phyloP scores from a whole-genome alignment of 2,329 filamentous ascomycete species.

The Aspergillus sp. region DNA sequence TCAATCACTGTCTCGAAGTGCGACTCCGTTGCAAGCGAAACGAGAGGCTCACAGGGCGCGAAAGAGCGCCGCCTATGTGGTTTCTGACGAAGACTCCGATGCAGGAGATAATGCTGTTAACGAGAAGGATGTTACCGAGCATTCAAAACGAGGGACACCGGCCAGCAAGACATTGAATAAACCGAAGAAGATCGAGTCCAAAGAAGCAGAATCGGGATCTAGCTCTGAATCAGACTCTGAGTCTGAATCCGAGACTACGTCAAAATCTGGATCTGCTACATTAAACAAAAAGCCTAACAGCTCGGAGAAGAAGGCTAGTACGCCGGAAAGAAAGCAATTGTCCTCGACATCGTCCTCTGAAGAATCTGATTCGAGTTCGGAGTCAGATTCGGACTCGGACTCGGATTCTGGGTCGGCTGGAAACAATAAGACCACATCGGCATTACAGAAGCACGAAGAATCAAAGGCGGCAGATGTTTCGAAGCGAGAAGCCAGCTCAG shows the following conservation, averaged over 20 bases:
- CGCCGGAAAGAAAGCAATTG: not conserved
- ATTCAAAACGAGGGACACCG: not conserved
- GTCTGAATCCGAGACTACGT: not conserved
- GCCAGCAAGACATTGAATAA: not conserved
- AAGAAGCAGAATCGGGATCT: not conserved
- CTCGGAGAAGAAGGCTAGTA: not conserved
- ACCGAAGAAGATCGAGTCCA: not conserved
- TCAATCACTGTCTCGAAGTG: not conserved
- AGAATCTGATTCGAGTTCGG: not conserved
- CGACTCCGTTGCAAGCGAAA: not conserved
- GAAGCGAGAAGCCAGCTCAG: not conserved
- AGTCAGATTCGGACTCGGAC: not conserved
- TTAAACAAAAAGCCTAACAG: not conserved
- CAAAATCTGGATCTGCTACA: not conserved
- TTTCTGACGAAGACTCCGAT: conserved; percentile 10
- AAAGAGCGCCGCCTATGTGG: conserved; percentile 10
- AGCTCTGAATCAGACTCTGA: not conserved
- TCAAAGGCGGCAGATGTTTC: not conserved
- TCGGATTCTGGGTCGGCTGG: not conserved
- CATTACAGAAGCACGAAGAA: not conserved
- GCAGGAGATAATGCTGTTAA: not conserved
- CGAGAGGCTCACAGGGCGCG: not conserved
- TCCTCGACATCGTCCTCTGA: not conserved
- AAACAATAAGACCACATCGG: not conserved
- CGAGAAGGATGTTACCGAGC: not conserved